phyloP scores from a whole-genome alignment of 202 grass and related monocot species.

The Setaria viridis region DNA sequence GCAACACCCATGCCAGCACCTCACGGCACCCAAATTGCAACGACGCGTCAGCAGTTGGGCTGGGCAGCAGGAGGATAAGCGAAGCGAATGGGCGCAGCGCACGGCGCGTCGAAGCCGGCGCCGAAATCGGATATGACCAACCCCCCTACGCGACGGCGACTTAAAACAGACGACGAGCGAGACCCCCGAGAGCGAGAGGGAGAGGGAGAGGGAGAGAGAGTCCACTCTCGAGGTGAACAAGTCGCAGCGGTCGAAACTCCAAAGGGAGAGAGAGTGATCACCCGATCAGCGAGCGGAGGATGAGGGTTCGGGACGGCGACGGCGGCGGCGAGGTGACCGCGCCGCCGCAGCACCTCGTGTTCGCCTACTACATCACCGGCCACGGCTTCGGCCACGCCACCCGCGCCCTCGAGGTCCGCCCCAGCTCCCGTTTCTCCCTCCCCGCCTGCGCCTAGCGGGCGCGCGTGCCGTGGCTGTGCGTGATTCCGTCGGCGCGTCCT shows the following conservation, averaged over 20 bases:
- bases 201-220: not conserved
- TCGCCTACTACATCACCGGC: slow-evolving; percentile 93
- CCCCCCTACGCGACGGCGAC: not conserved
- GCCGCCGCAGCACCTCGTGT: slow-evolving; percentile 63
- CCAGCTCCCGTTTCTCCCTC: not conserved
- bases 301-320: slow-evolving; percentile 48
- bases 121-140: not conserved
- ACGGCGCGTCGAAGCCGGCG: slow-evolving; percentile 17
- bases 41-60: too few relatives aligned
- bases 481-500: not conserved
- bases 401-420: slow-evolving; percentile 72
- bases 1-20: too few relatives aligned
- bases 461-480: not conserved
- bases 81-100: not conserved
- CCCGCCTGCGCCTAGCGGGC: not conserved
- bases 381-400: slow-evolving; percentile 97
- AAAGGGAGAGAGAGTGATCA: not conserved
- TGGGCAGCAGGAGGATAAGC: not conserved
- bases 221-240: not conserved
- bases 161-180: not conserved
- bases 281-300: not conserved
- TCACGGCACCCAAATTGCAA: too few relatives aligned
- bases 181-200: not conserved
- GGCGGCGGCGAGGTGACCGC: slow-evolving; percentile 33
- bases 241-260: not conserved